phyloP scores from a whole-genome alignment of 2,329 filamentous ascomycete species.

The Scedosporium aurantiacum region DNA sequence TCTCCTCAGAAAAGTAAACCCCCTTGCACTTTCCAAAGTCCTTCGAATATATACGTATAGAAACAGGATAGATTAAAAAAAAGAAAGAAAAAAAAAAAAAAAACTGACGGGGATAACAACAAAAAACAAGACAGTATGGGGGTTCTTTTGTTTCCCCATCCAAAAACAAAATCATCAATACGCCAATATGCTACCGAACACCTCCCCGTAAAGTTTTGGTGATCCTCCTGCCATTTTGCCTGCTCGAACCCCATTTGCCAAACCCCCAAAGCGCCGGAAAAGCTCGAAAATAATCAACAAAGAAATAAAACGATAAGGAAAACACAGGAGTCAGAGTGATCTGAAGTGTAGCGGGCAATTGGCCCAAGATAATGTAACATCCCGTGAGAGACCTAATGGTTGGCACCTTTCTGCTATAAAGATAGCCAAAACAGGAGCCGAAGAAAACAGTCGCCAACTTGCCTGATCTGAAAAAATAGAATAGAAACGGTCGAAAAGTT shows the following conservation, averaged over 20 bases:
- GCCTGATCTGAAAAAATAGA: not conserved
- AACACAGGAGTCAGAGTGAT: not conserved
- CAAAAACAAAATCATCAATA: not conserved
- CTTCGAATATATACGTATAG: too few species aligned
- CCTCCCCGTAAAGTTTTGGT: not conserved
- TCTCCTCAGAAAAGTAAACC: too few species aligned
- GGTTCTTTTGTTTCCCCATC: conserved; percentile 1
- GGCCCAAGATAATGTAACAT: not conserved
- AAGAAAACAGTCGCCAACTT: not conserved
- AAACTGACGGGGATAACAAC: too few species aligned
- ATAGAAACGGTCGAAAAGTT: not conserved
- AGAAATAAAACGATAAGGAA: not conserved
- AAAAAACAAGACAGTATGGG: not conserved
- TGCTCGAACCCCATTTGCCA: not conserved
- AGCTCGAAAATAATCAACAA: not conserved
- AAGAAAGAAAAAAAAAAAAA: too few species aligned
- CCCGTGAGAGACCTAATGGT: not conserved
- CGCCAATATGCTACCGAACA: not conserved
- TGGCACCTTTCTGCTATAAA: not conserved
- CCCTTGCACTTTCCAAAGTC: too few species aligned
- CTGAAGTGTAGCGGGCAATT: not conserved
- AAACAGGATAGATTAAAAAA: too few species aligned
- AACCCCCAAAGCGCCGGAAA: not conserved
- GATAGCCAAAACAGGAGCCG: not conserved
- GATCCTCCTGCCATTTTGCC: not conserved